A percentile compares a stretch with the other conserved stretches of the same genome.
Evolutionary conservation across 1,284 basidiomycete species (phyloP).

Genomic region (Pyrrhoderma lamaoense): DNA sequence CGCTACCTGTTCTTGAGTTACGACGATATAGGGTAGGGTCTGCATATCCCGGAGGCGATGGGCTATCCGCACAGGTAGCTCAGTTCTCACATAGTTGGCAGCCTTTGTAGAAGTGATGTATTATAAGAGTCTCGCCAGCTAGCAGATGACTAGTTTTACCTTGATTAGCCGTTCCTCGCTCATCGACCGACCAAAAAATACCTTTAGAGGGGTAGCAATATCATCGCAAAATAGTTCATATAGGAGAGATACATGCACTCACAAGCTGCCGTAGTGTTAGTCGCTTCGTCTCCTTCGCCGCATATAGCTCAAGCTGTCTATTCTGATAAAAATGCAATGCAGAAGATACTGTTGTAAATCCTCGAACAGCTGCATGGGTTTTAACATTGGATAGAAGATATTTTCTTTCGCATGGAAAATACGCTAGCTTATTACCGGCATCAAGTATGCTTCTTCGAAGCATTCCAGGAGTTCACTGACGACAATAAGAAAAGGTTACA

Average conservation of each 20-base stretch:
- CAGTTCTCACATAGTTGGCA: constrained; percentile 85
- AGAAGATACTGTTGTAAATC: constrained; percentile 10
- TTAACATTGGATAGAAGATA: too few species aligned
- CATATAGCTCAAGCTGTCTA: constrained; percentile 76
- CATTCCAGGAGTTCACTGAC: too few species aligned
- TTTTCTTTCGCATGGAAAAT: too few species aligned
- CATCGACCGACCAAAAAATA: constrained; percentile 74
- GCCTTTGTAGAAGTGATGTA: constrained; percentile 39
- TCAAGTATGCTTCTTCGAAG: too few species aligned
- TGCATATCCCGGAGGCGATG: constrained; percentile 86
- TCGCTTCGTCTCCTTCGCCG: constrained; percentile 63
- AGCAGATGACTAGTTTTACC: constrained; percentile 30
- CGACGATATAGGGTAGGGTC: constrained; percentile 79
- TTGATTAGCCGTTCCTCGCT: constrained; percentile 68
- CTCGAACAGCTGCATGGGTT: not conserved
- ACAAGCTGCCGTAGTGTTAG: constrained; percentile 80
- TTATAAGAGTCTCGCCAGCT: constrained; percentile 8
- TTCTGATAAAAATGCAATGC: constrained; percentile 77
- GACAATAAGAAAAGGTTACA: too few species aligned
- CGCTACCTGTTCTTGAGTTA: constrained; percentile 79
- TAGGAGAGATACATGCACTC: constrained; percentile 23
- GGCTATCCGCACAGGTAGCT: constrained; percentile 82
- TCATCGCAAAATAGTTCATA: not conserved
- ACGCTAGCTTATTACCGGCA: too few species aligned
- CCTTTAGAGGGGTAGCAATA: constrained; percentile 23